Evolutionary conservation across 768 basidiomycete species (phyloP).

Genomic region (Rhodotorula kratochvilovae): DNA sequence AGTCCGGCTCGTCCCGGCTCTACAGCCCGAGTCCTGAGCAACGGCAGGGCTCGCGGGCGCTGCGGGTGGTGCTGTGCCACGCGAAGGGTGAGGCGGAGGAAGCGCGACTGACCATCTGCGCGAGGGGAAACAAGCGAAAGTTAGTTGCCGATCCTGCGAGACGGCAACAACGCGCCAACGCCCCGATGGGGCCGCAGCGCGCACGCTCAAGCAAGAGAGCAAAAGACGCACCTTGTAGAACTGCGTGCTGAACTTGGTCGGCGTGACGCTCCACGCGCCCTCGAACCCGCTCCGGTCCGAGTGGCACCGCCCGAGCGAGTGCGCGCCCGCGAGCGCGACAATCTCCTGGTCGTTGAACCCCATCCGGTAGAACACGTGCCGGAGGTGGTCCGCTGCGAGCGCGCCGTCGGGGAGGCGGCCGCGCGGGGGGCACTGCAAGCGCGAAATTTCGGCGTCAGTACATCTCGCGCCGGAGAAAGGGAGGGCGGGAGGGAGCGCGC

Average conservation of each 20-base stretch:
- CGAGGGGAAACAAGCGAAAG: background rate
- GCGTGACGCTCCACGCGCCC: slow-evolving; percentile 62
- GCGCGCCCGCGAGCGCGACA: slow-evolving; percentile 70
- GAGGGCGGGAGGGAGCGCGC: background rate
- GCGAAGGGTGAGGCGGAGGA: background rate
- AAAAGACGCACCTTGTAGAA: slow-evolving; percentile 20
- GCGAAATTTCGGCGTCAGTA: background rate
- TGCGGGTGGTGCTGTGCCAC: too few relatives aligned
- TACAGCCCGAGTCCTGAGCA: too few relatives aligned
- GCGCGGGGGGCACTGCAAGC: slow-evolving; percentile 31
- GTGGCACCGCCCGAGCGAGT: slow-evolving; percentile 92
- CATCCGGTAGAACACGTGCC: slow-evolving; percentile 80
- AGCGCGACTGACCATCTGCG: background rate
- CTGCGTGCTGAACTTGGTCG: slow-evolving; percentile 36
- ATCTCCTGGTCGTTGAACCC: slow-evolving; percentile 98
- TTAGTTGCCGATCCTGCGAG: too few relatives aligned
- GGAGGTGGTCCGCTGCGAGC: slow-evolving; percentile 77
- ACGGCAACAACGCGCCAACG: too few relatives aligned
- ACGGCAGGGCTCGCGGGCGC: too few relatives aligned
- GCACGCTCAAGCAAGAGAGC: background rate
- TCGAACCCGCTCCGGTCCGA: slow-evolving; percentile 73
- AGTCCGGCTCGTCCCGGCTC: background rate
- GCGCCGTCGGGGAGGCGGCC: slow-evolving; percentile 52
- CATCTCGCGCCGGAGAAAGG: fast-evolving
- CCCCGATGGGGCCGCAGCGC: too few relatives aligned